Base-by-base conservation (phyloP, 169 alveolate genomes). In the Eimeria brunetti region DNA sequence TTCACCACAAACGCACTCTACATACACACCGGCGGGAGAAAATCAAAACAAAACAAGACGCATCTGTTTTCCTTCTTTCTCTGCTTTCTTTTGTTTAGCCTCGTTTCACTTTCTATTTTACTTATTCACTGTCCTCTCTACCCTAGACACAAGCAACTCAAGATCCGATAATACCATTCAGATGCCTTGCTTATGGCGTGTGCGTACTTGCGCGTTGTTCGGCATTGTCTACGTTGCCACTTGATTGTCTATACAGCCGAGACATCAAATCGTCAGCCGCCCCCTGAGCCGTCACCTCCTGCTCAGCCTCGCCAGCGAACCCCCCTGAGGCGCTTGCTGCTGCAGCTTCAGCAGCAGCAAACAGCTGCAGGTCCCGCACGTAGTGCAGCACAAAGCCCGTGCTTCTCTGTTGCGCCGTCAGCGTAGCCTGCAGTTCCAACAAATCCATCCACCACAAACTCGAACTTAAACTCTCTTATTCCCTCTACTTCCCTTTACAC, bases 341-440 rank as follows among this genome's bases (percentile, higher is more conserved):
- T 33, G 92, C 92, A 24, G 49, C 92, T 62, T 86, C 92, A 38
- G 92, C 92, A 22, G 92, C 92, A 27, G 81, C 92, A 33, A 86
- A 86, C 56, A 86, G 92, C 64, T 86, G 92, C 83, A 86, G 64
- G 49, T 86, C 92, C 92, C 71, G 71, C 33, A 86, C 78, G 64
- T 86, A 86, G 92, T 86, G 92, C 83, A 86, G 64, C 24, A 86
- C 92, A 49, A 38, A 86, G 36, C 92, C 92, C 7, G 92, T 86
- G 92, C 92, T 86, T 24, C 92, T 49, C 81, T 86, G 92, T 30
- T 86, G 92, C 38, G 92, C 51, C 80, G 92, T 62, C 67, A 86
- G 92, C 12, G 92, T 81, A 41, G 92, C 81, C 92, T 86, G 92
- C 92, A 71, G 46, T 53, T 38, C 6, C 24, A n/a, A 49, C 88